These are phyloP conservation scores for Lasiosphaeria ovina DNA, from an alignment of 495 filamentous ascomycete genomes.

Conservation along the genomic window DNA sequence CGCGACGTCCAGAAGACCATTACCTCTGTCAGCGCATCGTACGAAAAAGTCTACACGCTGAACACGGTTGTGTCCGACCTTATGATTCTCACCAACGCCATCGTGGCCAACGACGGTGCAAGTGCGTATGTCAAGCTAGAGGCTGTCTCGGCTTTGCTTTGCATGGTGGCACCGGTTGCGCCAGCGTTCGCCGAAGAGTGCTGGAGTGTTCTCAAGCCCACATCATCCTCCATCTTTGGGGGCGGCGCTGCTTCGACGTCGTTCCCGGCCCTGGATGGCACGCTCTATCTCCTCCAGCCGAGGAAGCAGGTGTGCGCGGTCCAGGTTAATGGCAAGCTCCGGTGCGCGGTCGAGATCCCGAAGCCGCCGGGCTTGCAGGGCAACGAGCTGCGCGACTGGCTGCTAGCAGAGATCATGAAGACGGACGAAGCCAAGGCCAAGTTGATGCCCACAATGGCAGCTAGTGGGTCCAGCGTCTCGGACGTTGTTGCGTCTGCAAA, in stretches of 20 bases:
- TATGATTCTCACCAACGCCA: conserved; percentile 70
- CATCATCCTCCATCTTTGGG: conserved; percentile 52
- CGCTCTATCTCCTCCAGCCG: conserved; percentile 38
- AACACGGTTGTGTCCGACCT: conserved; percentile 83
- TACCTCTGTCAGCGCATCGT: conserved; percentile 62
- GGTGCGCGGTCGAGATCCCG: conserved; percentile 60
- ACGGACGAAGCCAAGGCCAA: conserved; percentile 48
- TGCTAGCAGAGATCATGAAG: conserved; percentile 50
- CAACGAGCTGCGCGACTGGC: conserved; percentile 49
- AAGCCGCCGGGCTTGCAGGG: conserved; percentile 32
- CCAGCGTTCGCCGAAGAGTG: conserved; percentile 78
- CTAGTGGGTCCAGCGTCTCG: conserved; percentile 15
- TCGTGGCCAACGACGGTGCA: conserved; percentile 38
- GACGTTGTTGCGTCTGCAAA: conserved; percentile 41
- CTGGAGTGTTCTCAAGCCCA: conserved; percentile 59
- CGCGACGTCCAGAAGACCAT: conserved; percentile 66
- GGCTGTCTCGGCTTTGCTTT: conserved; percentile 51
- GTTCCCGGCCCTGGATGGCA: conserved; percentile 57
- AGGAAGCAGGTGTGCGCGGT: conserved; percentile 55
- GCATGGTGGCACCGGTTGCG: conserved; percentile 72
- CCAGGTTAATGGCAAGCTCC: conserved; percentile 73
- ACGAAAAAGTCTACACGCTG: conserved; percentile 66
- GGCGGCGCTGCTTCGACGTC: conserved; percentile 10
- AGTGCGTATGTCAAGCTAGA: conserved; percentile 29
- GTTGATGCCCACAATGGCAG: conserved; percentile 23